Conservation (phyloP, 1,139 yeast species). For the Taiozyma onychis region DNA sequence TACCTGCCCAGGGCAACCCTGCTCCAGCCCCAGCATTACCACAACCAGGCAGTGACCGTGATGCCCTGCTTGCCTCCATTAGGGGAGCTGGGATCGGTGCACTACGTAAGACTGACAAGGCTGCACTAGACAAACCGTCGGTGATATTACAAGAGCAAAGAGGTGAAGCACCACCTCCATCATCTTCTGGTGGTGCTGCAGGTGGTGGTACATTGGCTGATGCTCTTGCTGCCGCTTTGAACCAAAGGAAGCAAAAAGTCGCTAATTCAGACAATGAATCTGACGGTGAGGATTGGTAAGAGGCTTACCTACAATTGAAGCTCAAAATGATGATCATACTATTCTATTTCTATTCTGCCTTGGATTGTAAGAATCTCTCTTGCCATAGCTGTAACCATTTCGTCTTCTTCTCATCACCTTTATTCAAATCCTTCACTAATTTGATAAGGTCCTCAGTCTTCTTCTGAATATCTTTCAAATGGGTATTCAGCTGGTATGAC, state of each 20-base stretch:
- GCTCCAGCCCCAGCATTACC: conserved; percentile 35
- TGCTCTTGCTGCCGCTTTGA: conserved; percentile 83
- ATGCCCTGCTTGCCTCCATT: conserved; percentile 83
- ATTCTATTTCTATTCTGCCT: neutral
- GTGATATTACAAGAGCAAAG: conserved; percentile 64
- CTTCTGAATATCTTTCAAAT: conserved; percentile 1
- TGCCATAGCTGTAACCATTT: conserved; percentile 21
- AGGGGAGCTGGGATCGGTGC: conserved; percentile 68
- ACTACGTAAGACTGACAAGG: conserved; percentile 73
- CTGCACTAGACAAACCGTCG: conserved; percentile 75
- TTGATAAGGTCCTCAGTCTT: conserved; percentile 14
- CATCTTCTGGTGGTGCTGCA: conserved; percentile 22
- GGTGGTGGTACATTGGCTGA: conserved; percentile 60
- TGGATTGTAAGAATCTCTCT: conserved; percentile 13
- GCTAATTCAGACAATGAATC: conserved; percentile 85
- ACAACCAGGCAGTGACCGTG: conserved; percentile 54
- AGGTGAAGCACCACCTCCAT: conserved; percentile 39
- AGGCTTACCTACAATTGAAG: neutral
- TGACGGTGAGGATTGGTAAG: conserved; percentile 61
- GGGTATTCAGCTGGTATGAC: conserved; percentile 2
- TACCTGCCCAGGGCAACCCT: conserved; percentile 20
- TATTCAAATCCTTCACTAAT: conserved; percentile 16
- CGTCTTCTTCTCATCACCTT: conserved; percentile 19
- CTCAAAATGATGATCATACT: neutral
- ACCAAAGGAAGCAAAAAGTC: conserved; percentile 75